Evolutionary conservation across 768 basidiomycete genomes (phyloP).

Genomic region (Suillus bovinus): DNA sequence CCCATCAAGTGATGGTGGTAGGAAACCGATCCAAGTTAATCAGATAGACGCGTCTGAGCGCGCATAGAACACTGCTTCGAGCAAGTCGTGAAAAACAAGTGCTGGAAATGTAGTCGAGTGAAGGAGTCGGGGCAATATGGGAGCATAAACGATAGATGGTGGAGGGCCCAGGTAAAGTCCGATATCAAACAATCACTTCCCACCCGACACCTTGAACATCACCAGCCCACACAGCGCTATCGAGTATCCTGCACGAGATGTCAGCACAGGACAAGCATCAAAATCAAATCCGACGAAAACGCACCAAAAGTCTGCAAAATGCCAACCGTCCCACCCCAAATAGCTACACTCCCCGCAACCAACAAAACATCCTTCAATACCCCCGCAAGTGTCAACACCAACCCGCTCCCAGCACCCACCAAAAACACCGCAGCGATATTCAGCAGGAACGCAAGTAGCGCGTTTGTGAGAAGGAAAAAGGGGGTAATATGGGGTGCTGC

Average conservation of each 20-base stretch:
- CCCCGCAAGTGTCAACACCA: conserved; percentile 90
- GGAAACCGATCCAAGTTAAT: not conserved
- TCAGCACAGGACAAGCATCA: not conserved
- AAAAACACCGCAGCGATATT: conserved; percentile 78
- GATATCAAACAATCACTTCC: too few species aligned
- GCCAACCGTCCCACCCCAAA: conserved; percentile 81
- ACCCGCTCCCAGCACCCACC: conserved; percentile 83
- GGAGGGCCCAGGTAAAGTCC: not conserved
- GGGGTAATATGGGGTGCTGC: conserved; percentile 26
- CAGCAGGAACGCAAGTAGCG: too few species aligned
- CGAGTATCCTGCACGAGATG: too few species aligned
- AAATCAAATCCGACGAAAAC: conserved; percentile 18
- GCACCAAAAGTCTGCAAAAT: conserved; percentile 81
- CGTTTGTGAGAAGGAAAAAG: too few species aligned
- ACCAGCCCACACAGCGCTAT: too few species aligned
- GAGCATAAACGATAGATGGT: not conserved
- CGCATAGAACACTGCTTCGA: not conserved
- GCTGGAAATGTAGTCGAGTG: not conserved
- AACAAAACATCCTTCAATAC: conserved; percentile 98
- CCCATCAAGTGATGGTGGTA: not conserved
- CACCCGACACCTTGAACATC: too few species aligned
- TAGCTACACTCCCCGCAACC: conserved; percentile 84
- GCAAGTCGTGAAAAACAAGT: not conserved
- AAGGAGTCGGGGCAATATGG: not conserved
- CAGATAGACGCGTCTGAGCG: not conserved